Evolutionary conservation across 345 rosid genomes (phyloP).

Genomic region (Diplotaxis tenuifolia): DNA sequence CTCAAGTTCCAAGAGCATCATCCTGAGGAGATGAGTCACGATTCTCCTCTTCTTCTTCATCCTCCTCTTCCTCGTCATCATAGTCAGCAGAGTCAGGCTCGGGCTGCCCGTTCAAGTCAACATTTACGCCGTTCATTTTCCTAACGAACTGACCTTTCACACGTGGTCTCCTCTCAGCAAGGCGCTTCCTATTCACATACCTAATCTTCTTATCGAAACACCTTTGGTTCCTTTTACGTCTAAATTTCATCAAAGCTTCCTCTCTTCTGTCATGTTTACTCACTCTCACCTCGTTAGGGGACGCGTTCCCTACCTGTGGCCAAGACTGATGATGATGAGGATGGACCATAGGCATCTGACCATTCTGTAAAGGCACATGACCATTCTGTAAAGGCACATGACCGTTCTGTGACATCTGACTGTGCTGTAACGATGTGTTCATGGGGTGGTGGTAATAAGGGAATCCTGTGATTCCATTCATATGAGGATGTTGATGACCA

Average conservation of each 20-base stretch:
- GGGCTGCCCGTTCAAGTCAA: constrained; percentile 87
- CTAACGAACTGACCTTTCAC: constrained; percentile 96
- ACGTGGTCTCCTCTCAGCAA: constrained; percentile 98
- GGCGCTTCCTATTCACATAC: constrained; percentile 83
- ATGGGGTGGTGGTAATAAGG: constrained; percentile 74
- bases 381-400: constrained; percentile 59
- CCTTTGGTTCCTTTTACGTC: constrained; percentile 90
- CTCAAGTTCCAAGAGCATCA: constrained; percentile 46
- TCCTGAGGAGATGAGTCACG: constrained; percentile 66
- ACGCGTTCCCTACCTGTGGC: constrained; percentile 54
- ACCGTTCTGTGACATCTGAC: constrained; percentile 64
- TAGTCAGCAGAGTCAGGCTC: constrained; percentile 47
- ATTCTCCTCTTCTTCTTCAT: constrained; percentile 52
- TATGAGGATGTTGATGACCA: constrained; percentile 63
- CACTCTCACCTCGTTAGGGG: constrained; percentile 52
- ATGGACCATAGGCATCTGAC: constrained; percentile 47
- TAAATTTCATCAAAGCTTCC: constrained; percentile 85
- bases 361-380: too few relatives aligned
- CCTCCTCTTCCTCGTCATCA: constrained; percentile 74
- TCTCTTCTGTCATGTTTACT: constrained; percentile 78
- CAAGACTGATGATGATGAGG: constrained; percentile 59
- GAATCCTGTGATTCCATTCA: constrained; percentile 50
- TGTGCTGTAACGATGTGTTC: constrained; percentile 55
- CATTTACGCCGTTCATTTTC: constrained; percentile 74
- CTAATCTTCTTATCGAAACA: constrained; percentile 96